These are phyloP conservation scores for Achaetomium macrosporum DNA, from an alignment of 2,329 filamentous ascomycete genomes.

Conservation along the genomic window DNA sequence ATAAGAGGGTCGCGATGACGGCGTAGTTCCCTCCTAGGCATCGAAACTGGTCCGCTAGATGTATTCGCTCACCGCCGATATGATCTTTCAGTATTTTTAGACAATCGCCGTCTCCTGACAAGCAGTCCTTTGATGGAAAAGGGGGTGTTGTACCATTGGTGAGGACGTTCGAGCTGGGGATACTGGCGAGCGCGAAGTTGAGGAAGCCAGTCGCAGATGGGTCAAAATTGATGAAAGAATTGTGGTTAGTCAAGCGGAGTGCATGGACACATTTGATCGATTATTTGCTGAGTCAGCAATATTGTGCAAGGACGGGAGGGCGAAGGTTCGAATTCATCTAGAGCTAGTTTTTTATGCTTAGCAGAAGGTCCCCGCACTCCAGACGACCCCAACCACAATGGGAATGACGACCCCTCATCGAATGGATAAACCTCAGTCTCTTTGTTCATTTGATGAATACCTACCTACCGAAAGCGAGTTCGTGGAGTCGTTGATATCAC, in stretches of 20 bases:
- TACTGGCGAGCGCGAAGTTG: slow-evolving; percentile 21
- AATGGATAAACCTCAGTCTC: no score
- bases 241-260: slow-evolving; percentile 22
- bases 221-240: slow-evolving; percentile 15
- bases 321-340: slow-evolving; percentile 17
- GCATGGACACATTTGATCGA: slow-evolving; percentile 14
- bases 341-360: slow-evolving; percentile 6
- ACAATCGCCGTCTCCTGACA: not conserved
- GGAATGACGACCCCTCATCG: no score
- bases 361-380: not conserved
- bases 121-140: slow-evolving; percentile 6
- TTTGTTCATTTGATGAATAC: no score
- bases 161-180: slow-evolving; percentile 17
- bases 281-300: slow-evolving; percentile 17
- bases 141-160: slow-evolving; percentile 25
- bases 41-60: not conserved
- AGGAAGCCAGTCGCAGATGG: slow-evolving; percentile 7
- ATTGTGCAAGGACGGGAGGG: slow-evolving; percentile 1
- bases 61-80: not conserved
- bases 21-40: slow-evolving; percentile 5
- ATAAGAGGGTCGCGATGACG: not conserved
- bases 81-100: not conserved
- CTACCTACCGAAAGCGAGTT: no score
- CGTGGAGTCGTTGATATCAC: no score
- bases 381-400: not conserved